Evolutionary conservation across 2,329 filamentous ascomycete genomes (phyloP).

Genomic region (Cadophora malorum): DNA sequence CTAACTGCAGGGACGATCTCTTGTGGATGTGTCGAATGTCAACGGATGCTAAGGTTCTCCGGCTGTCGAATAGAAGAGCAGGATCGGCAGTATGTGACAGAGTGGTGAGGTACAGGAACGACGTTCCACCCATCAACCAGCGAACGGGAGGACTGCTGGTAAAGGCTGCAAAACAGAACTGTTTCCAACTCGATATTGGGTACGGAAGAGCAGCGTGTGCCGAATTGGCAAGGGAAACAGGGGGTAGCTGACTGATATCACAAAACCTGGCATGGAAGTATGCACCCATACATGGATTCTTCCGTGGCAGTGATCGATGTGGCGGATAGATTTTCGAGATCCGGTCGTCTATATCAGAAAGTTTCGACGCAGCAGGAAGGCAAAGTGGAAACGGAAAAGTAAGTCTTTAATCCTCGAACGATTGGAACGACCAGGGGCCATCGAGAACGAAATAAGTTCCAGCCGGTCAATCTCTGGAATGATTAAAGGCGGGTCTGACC

Average conservation of each 20-base stretch:
- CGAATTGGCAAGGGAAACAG: conserved; percentile 26
- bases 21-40: conserved; percentile 31
- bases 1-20: conserved; percentile 41
- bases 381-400: conserved; percentile 17
- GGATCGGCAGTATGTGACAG: conserved; percentile 35
- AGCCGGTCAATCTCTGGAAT: conserved; percentile 27
- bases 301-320: conserved; percentile 26
- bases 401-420: conserved; percentile 19
- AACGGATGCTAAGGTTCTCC: conserved; percentile 30
- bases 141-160: conserved; percentile 28
- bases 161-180: conserved; percentile 22
- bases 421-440: conserved; percentile 1
- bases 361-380: conserved; percentile 22
- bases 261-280: conserved; percentile 31
- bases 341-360: conserved; percentile 32
- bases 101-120: conserved; percentile 26
- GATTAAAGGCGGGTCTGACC: conserved; percentile 32
- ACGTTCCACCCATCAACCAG: conserved; percentile 35
- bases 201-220: conserved; percentile 28
- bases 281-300: conserved; percentile 35
- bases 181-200: conserved; percentile 28
- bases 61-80: conserved; percentile 34
- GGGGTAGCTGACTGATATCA: conserved; percentile 36
- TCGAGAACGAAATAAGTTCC: conserved; percentile 28
- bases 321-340: conserved; percentile 26